Evolutionary conservation across 345 rosid species (phyloP).

Genomic region (Rhizophora mangle): DNA sequence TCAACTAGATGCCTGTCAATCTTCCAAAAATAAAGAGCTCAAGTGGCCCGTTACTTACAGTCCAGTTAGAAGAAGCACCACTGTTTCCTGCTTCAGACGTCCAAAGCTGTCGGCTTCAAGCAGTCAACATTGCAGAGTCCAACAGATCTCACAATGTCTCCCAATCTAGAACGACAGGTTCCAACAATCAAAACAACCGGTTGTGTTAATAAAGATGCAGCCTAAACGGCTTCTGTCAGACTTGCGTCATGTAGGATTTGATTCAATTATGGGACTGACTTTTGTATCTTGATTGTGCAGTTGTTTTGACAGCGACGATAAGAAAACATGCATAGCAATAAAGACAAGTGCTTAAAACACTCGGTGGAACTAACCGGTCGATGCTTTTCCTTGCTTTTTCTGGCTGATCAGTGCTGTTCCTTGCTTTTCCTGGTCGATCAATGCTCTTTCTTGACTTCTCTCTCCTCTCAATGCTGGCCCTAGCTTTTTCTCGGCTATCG

Average conservation of each 20-base stretch:
- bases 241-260: no score
- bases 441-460: constrained; percentile 56
- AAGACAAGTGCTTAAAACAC: not conserved
- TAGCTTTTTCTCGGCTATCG: constrained; percentile 41
- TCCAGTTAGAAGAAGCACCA: not conserved
- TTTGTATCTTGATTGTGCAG: no score
- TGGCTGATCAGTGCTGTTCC: constrained; percentile 59
- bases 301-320: not conserved
- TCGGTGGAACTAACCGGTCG: constrained; percentile 50
- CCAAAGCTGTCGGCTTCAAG: constrained; percentile 49
- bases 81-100: constrained; percentile 28
- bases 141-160: constrained; percentile 77
- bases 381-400: constrained; percentile 78
- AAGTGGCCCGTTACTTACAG: not conserved
- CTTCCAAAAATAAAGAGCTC: not conserved
- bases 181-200: not conserved
- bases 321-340: not conserved
- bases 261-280: no score
- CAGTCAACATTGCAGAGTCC: constrained; percentile 77
- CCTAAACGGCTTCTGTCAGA: no score
- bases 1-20: constrained; percentile 1
- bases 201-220: no score
- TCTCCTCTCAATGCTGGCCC: constrained; percentile 43
- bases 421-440: constrained; percentile 45
- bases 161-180: constrained; percentile 44